These are phyloP conservation scores for Pythium sukuiense DNA, from an alignment of 352 stramenopile genomes.

Conservation along the genomic window DNA sequence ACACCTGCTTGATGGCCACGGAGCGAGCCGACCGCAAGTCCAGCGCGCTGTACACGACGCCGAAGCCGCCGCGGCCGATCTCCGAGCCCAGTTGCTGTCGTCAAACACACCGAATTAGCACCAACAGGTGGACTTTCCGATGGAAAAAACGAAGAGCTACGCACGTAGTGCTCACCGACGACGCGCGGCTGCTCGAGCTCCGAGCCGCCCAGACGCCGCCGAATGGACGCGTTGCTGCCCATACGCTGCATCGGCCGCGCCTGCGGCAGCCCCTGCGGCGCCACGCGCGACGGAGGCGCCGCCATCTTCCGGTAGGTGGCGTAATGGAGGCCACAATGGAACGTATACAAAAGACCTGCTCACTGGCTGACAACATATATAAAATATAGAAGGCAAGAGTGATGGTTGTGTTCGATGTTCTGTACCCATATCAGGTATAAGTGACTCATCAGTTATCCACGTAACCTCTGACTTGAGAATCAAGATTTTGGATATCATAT, in stretches of 20 bases:
- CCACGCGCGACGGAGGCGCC: slow-evolving; percentile 14
- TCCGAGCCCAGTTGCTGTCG: slow-evolving; percentile 88
- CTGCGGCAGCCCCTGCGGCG: slow-evolving; percentile 4
- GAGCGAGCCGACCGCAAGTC: slow-evolving; percentile 81
- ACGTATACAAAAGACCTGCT: neutral
- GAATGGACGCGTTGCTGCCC: slow-evolving; percentile 25
- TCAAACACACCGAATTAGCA: neutral
- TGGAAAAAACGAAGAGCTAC: slow-evolving; percentile 16
- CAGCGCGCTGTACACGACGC: slow-evolving; percentile 87
- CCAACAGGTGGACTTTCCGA: neutral
- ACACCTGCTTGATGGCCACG: slow-evolving; percentile 88
- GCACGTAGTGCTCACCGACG: slow-evolving; percentile 75
- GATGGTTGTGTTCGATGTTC: neutral
- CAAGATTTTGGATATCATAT: neutral
- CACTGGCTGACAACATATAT: slow-evolving; percentile 13
- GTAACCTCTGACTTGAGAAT: too few relatives aligned
- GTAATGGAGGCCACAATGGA: neutral
- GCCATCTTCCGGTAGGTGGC: neutral
- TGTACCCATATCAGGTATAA: neutral
- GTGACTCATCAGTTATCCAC: neutral
- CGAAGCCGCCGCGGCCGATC: slow-evolving; percentile 91
- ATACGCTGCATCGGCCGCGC: slow-evolving; percentile 27
- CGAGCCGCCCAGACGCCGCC: slow-evolving; percentile 19
- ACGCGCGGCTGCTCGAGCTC: slow-evolving; percentile 54
- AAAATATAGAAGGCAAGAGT: neutral